phyloP scores from a whole-genome alignment of 345 rosid species.

The Melastoma malabathricum region DNA sequence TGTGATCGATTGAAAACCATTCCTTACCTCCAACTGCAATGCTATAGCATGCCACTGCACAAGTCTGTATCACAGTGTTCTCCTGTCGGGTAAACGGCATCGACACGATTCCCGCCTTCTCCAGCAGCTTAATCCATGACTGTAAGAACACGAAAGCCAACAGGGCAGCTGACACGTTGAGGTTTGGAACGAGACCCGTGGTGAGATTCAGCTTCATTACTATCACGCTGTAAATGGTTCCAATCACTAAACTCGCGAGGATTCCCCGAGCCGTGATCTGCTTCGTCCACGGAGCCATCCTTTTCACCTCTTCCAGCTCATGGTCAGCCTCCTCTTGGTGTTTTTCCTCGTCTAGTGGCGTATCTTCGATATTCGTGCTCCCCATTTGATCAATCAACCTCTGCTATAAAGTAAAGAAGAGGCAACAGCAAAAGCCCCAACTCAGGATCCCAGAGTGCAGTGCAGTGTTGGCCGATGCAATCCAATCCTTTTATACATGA shows the following conservation, averaged over 20 bases:
- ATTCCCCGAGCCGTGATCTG: conserved; percentile 76
- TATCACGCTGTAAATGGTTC: conserved; percentile 72
- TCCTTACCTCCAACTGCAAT: conserved; percentile 70
- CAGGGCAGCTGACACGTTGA: conserved; percentile 92
- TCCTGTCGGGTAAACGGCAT: conserved; percentile 85
- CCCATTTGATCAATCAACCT: conserved; percentile 1
- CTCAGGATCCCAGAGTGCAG: not conserved
- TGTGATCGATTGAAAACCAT: not conserved
- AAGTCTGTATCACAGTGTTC: conserved; percentile 82
- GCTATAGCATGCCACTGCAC: conserved; percentile 90
- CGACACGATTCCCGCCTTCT: conserved; percentile 51
- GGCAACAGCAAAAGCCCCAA: not conserved
- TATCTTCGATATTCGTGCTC: conserved; percentile 4
- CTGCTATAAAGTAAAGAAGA: not conserved
- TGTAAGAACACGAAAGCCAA: conserved; percentile 59
- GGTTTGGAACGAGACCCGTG: conserved; percentile 88
- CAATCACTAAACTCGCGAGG: conserved; percentile 55
- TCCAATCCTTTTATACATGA: no score
- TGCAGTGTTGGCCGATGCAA: no score
- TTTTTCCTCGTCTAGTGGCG: not conserved
- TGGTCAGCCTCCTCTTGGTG: conserved; percentile 6
- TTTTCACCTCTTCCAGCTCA: conserved; percentile 28
- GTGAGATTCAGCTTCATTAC: conserved; percentile 83
- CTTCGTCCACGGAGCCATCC: conserved; percentile 62
- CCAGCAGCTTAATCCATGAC: conserved; percentile 72